Conservation (phyloP, 192 early-diverging fungal genomes). For the Coemansia sp. region DNA sequence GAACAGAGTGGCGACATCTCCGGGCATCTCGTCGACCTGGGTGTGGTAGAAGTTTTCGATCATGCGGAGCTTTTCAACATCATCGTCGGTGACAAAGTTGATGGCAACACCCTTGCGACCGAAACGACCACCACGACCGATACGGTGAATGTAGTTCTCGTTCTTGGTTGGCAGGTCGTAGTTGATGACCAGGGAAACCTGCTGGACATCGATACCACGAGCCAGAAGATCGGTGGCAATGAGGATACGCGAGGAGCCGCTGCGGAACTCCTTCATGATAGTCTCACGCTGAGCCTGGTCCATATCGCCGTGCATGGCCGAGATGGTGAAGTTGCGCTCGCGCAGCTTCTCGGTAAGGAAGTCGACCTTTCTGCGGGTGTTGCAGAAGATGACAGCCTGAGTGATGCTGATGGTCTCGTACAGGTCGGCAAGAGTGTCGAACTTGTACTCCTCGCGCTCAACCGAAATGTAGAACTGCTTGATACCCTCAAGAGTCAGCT, state of each 20-base stretch:
- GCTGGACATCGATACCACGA: constrained; percentile 99
- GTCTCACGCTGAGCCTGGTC: constrained; percentile 91
- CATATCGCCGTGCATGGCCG: constrained; percentile 99
- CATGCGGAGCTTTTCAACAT: constrained; percentile 82
- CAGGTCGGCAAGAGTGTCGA: constrained; percentile 97
- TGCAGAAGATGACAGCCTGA: constrained; percentile 99
- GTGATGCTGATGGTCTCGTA: constrained; percentile 98
- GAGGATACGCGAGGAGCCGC: constrained; percentile 93
- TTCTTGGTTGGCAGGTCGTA: constrained; percentile 97
- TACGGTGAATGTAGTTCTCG: constrained; percentile 99
- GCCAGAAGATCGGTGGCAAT: constrained; percentile 97
- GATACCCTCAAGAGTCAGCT: constrained; percentile 93
- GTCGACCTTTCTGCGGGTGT: constrained; percentile 99
- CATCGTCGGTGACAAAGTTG: constrained; percentile 98
- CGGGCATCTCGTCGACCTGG: constrained; percentile 99
- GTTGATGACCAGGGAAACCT: constrained; percentile 98
- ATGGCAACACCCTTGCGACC: constrained; percentile 99
- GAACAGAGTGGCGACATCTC: constrained; percentile 93
- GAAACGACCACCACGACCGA: constrained; percentile 99
- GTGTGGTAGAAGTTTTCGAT: constrained; percentile 98
- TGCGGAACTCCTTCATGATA: constrained; percentile 99
- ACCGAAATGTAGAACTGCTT: constrained; percentile 99
- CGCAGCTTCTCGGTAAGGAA: constrained; percentile 98
- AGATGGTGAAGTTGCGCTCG: constrained; percentile 90
- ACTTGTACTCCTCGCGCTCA: constrained; percentile 99